Base-by-base conservation (phyloP, 1,139 yeast species). In the Maudiozyma humilis region DNA sequence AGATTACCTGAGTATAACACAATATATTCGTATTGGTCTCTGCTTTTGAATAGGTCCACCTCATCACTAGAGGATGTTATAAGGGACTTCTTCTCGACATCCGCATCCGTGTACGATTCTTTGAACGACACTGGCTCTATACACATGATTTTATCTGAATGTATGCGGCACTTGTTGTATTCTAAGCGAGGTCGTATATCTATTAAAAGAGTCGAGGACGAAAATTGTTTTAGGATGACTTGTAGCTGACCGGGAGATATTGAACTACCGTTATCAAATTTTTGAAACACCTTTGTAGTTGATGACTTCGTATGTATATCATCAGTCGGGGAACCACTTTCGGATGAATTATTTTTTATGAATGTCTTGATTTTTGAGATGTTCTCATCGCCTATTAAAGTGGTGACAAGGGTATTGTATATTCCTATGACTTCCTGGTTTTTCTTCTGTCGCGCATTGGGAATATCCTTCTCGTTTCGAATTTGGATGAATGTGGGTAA, bases 111-210 rank as follows among this genome's bases (percentile, higher is more conserved):
- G 49, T 73, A 68, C 7, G 66, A 64, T 2, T 66, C 61, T 23
- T 71, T 62, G 33, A 75, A 63, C 4, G 78, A 68, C 3, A 76
- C 65, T 0, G 95, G 95, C 45, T 84, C 94, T 13, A 87, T 73
- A 57, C 88, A 82, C 15, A 84, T 72, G 7, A 81, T 62, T 40
- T 80, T 73, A 1, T 66, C 60, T 7, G 47, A 65, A 17, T 72
- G 70, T 29, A 88, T 76, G 57, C 82, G 95, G 33, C 75, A 73
- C 42, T 68, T 69, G 38, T 75, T 72, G 60, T 72, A 85, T 36
- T 75, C 79, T 19, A 69, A 69, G 36, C 80, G 66, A 13, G 78
- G 69, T 48, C 96, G 69, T 37, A 79, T 71, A 58, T 88, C 96
- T 18, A 88, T 70, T 19, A 84, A 50, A 34, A 84, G 65, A 13